phyloP scores from a whole-genome alignment of 306 rosid species.

The Prunus armeniaca region DNA sequence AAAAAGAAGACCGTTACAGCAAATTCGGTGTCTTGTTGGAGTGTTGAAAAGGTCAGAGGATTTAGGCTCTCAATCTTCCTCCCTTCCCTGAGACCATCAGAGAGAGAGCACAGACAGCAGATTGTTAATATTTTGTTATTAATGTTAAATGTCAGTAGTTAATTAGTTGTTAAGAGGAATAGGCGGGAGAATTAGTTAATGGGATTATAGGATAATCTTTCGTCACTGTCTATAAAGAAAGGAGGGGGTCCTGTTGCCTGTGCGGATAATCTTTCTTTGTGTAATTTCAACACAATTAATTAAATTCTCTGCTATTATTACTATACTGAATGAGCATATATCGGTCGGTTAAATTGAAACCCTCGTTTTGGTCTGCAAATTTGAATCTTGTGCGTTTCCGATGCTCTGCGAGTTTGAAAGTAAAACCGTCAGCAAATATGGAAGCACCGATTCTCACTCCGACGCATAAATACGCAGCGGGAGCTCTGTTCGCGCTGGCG shows the following conservation, averaged over 20 bases:
- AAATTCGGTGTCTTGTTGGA: conserved; percentile 22
- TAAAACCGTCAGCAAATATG: conserved; percentile 14
- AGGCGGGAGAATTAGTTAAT: not conserved
- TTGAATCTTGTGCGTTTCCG: not conserved
- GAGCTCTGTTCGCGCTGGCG: conserved; percentile 47
- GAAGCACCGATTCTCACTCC: conserved; percentile 36
- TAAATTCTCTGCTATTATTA: not conserved
- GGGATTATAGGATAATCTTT: not conserved
- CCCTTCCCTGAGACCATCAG: no score
- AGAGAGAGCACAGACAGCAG: not conserved
- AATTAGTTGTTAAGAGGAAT: not conserved
- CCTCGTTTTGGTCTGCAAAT: not conserved
- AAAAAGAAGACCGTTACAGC: conserved; percentile 21
- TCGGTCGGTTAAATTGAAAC: not conserved
- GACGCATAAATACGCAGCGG: conserved; percentile 46
- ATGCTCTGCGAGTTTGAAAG: not conserved
- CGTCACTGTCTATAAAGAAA: no score
- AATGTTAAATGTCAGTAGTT: not conserved
- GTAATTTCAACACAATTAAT: not conserved
- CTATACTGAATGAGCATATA: conserved; percentile 2
- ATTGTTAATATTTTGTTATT: not conserved
- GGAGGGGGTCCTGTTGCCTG: no score
- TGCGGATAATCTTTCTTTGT: not conserved
- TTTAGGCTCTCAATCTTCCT: not conserved
- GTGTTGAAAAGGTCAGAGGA: conserved; percentile 17